phyloP scores from a whole-genome alignment of 495 filamentous ascomycete species.

The Neurospora terricola region DNA sequence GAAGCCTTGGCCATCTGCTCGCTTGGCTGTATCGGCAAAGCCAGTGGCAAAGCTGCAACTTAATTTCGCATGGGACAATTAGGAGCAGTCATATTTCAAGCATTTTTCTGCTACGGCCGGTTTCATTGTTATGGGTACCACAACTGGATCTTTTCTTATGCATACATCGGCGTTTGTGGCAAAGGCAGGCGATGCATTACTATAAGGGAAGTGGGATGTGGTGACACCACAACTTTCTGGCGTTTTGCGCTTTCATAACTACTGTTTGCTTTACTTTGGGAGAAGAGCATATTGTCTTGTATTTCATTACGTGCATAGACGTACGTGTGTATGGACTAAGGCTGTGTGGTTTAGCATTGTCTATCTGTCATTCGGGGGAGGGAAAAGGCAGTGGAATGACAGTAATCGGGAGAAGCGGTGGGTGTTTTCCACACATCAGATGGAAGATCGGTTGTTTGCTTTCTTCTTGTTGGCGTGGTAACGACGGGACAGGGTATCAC shows the following conservation, averaged over 20 bases:
- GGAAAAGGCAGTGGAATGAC: not conserved
- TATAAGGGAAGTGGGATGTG: not conserved
- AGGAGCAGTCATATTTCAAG: not conserved
- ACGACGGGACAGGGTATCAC: not conserved
- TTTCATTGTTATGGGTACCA: not conserved
- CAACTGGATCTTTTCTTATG: not conserved
- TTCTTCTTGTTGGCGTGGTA: not conserved
- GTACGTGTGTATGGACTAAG: not conserved
- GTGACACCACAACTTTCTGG: not conserved
- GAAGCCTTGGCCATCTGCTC: not conserved
- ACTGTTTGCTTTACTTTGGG: not conserved
- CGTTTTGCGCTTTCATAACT: not conserved
- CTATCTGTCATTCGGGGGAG: not conserved
- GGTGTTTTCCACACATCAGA: not conserved
- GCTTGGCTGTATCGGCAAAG: not conserved
- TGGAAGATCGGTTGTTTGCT: not conserved
- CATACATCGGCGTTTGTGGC: not conserved
- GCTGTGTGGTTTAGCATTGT: not conserved
- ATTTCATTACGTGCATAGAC: not conserved
- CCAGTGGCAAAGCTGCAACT: not conserved
- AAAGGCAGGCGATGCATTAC: not conserved
- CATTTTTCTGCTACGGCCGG: not conserved
- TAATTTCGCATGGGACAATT: not conserved
- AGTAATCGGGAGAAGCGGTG: not conserved
- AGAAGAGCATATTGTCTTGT: not conserved